Conservation (phyloP, 2,329 filamentous ascomycete genomes). For the Fusarium armeniacum region DNA sequence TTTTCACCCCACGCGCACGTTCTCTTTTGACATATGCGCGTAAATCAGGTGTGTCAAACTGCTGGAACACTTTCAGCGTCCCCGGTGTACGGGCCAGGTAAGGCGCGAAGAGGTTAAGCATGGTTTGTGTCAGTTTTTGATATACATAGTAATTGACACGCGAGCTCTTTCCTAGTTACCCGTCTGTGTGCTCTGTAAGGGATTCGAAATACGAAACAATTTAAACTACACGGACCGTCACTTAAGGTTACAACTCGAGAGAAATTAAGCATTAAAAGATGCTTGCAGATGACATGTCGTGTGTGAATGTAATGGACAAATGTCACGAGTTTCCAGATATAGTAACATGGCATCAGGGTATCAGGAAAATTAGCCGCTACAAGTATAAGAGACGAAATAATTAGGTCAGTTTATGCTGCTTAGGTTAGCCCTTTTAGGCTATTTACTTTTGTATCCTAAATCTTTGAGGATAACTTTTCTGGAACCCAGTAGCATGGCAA, state of each 20-base stretch:
- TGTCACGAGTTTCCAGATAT: constrained; percentile 24
- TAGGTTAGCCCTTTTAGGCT: no score
- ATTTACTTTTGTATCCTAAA: no score
- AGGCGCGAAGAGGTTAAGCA: neutral
- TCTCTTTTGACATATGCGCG: constrained; percentile 1
- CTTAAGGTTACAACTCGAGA: constrained; percentile 13
- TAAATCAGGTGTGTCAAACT: neutral
- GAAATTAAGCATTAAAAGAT: neutral
- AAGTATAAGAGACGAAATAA: no score
- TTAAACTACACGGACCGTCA: constrained; percentile 32
- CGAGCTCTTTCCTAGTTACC: constrained; percentile 35
- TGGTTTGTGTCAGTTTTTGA: constrained; percentile 12
- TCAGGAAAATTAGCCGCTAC: no score
- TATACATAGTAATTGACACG: constrained; percentile 22
- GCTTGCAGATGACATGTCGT: constrained; percentile 31
- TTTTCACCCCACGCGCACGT: constrained; percentile 21
- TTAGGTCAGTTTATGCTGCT: no score
- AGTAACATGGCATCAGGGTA: constrained; percentile 15
- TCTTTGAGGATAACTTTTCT: no score
- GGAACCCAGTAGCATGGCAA: constrained; percentile 16
- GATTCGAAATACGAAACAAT: constrained; percentile 22
- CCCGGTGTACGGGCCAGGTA: constrained; percentile 10
- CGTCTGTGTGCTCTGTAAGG: constrained; percentile 1
- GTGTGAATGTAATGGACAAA: constrained; percentile 14
- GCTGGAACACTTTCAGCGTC: constrained; percentile 1